These are phyloP conservation scores for Penicillium arizonense DNA, from an alignment of 495 filamentous ascomycete genomes.

Conservation along the genomic window DNA sequence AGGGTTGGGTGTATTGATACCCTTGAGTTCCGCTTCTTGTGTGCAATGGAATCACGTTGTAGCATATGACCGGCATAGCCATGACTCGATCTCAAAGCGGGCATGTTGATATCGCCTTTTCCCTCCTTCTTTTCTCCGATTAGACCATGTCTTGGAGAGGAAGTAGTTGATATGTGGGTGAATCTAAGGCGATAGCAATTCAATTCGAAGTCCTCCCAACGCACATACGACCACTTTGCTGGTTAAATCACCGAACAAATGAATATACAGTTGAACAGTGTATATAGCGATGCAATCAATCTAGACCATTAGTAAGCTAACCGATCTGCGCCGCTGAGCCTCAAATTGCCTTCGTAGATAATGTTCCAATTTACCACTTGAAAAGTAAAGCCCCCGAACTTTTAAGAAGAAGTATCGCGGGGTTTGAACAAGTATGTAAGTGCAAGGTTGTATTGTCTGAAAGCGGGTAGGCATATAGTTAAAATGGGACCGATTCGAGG, in stretches of 20 bases:
- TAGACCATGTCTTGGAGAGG: background rate
- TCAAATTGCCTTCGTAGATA: background rate
- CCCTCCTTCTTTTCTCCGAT: background rate
- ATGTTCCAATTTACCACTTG: background rate
- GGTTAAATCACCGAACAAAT: too few species aligned
- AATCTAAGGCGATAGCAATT: background rate
- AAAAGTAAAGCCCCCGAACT: background rate
- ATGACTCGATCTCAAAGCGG: slow-evolving; percentile 12
- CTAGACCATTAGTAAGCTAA: slow-evolving; percentile 1
- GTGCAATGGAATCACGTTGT: background rate
- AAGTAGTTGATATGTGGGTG: background rate
- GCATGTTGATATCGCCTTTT: slow-evolving; percentile 16
- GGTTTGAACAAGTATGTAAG: slow-evolving; percentile 14
- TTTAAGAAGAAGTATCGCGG: background rate
- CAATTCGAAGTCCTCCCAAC: background rate
- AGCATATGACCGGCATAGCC: slow-evolving; percentile 4
- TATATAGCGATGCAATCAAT: too few species aligned
- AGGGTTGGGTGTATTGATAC: background rate
- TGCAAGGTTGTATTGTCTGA: slow-evolving; percentile 26
- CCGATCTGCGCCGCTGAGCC: background rate
- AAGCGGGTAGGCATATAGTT: slow-evolving; percentile 19
- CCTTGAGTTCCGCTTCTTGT: background rate
- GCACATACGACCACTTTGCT: background rate
- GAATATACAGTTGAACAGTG: too few species aligned
- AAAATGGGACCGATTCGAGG: slow-evolving; percentile 12